phyloP scores from a whole-genome alignment of 2,329 filamentous ascomycete species.

The Colletotrichum australisinense region DNA sequence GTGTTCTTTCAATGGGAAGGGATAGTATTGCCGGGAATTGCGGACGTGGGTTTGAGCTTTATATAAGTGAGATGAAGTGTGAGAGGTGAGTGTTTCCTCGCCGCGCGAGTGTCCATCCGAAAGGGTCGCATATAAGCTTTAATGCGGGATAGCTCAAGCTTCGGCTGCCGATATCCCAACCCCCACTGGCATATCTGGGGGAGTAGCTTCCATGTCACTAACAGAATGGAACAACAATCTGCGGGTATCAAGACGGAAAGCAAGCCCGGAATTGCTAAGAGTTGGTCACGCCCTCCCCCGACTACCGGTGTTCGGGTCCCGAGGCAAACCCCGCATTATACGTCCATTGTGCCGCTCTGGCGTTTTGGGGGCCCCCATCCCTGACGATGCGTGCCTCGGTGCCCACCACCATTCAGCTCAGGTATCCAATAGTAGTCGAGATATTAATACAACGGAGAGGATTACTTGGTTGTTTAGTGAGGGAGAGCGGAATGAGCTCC shows the following conservation, averaged over 20 bases:
- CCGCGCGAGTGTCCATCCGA: neutral
- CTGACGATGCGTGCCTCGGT: slow-evolving; percentile 13
- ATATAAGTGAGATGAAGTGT: neutral
- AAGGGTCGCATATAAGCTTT: neutral
- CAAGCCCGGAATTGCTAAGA: neutral
- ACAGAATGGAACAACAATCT: neutral
- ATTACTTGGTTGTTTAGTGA: neutral
- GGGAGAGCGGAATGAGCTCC: neutral
- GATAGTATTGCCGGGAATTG: too few species aligned
- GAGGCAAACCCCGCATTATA: slow-evolving; percentile 32
- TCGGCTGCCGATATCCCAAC: neutral
- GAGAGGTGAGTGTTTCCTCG: neutral
- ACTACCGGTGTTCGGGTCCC: neutral
- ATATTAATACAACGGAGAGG: neutral
- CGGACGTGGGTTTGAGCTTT: neutral
- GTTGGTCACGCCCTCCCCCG: neutral
- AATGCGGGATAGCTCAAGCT: neutral
- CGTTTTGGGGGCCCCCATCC: slow-evolving; percentile 5
- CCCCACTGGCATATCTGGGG: neutral
- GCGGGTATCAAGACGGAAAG: neutral
- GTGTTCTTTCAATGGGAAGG: neutral
- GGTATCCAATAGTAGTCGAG: neutral
- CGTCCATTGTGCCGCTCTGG: neutral
- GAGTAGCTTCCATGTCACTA: neutral
- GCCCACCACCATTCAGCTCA: neutral